These are phyloP conservation scores for Boeremia exigua DNA, from an alignment of 2,329 filamentous ascomycete genomes.

Conservation along the genomic window DNA sequence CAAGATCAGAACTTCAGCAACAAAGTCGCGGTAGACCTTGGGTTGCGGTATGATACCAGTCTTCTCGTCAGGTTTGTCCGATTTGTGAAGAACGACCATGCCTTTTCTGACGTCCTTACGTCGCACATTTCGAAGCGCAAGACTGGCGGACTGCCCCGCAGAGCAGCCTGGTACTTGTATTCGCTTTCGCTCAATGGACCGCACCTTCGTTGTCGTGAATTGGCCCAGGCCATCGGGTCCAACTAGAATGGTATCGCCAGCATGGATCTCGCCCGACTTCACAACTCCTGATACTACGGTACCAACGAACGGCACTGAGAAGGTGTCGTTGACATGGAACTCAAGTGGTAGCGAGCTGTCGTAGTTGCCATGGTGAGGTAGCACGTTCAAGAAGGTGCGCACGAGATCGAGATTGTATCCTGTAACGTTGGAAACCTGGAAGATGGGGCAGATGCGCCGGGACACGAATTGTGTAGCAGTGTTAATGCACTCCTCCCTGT, in stretches of 20 bases:
- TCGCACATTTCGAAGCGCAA: slow-evolving; percentile 85
- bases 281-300: slow-evolving; percentile 96
- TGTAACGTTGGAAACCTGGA: slow-evolving; percentile 97
- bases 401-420: slow-evolving; percentile 90
- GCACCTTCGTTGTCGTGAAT: slow-evolving; percentile 84
- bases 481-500: slow-evolving; percentile 88
- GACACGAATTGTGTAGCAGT: slow-evolving; percentile 96
- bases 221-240: slow-evolving; percentile 91
- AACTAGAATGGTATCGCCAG: slow-evolving; percentile 86
- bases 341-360: slow-evolving; percentile 85
- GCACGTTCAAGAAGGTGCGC: slow-evolving; percentile 89
- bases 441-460: slow-evolving; percentile 93
- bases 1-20: slow-evolving; percentile 84
- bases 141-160: slow-evolving; percentile 90
- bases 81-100: slow-evolving; percentile 92
- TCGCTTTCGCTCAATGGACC: slow-evolving; percentile 93
- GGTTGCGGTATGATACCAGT: slow-evolving; percentile 52
- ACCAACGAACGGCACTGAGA: slow-evolving; percentile 95
- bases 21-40: slow-evolving; percentile 59
- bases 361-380: slow-evolving; percentile 93
- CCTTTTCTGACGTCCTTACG: slow-evolving; percentile 95
- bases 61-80: slow-evolving; percentile 66
- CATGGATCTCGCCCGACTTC: slow-evolving; percentile 80
- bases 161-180: slow-evolving; percentile 86
- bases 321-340: slow-evolving; percentile 96